phyloP scores from a whole-genome alignment of 306 rosid genomes.

The Prunus mume region DNA sequence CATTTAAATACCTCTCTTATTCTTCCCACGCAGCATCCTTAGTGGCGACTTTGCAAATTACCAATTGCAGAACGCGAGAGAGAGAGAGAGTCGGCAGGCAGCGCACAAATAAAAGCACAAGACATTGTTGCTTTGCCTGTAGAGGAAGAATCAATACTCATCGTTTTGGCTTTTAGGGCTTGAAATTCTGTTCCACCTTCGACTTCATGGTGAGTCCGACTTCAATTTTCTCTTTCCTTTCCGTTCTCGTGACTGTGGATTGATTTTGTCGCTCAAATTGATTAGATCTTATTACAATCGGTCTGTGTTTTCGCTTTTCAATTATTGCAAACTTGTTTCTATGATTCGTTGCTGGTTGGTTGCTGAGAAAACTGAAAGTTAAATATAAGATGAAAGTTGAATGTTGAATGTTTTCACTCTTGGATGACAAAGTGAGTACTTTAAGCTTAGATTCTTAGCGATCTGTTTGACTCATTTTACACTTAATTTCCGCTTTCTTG shows the following conservation, averaged over 20 bases:
- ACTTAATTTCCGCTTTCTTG: not conserved
- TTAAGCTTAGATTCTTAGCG: not conserved
- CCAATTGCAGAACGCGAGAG: not conserved
- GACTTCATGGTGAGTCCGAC: conserved; percentile 3
- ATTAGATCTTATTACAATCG: not conserved
- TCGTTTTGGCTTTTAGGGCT: conserved; percentile 1
- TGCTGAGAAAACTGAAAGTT: not conserved
- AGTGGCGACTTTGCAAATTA: no score
- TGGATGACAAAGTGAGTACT: not conserved
- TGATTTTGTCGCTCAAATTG: not conserved
- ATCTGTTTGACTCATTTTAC: not conserved
- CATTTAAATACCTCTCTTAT: not conserved
- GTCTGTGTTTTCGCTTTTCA: not conserved
- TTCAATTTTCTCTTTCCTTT: not conserved
- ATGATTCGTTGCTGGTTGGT: not conserved
- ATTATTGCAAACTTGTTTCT: not conserved
- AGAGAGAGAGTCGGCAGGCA: not conserved
- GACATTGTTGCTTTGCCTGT: not conserved
- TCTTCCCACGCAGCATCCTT: not conserved
- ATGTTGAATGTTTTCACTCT: not conserved
- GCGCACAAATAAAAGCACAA: not conserved
- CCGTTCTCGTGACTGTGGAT: not conserved
- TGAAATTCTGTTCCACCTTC: not conserved
- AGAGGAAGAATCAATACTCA: not conserved
- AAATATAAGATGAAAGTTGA: not conserved